Evolutionary conservation across 306 rosid genomes (phyloP), one percentile per base, ranked within the genome.

Genomic region (Cucumis cinereus): DNA sequence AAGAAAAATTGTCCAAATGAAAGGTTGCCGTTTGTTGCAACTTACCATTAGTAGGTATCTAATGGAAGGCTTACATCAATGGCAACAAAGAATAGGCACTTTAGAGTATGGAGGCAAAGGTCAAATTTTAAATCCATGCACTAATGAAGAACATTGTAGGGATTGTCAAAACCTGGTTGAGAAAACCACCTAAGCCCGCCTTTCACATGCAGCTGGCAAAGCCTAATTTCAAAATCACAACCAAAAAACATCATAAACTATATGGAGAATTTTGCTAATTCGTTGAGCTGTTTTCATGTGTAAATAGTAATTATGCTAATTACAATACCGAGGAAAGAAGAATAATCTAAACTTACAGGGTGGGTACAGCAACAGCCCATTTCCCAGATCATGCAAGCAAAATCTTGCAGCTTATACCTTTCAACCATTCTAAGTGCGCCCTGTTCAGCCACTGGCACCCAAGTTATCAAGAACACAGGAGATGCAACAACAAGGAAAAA

Each of bases 361-460:
- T 28, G 30, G 30, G 2, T 28, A 28, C 73, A 2, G n/a, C 16
- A 4, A n/a, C 71, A 64, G 47, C 19, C 14, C 38, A 23, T 23
- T 47, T 24, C 38, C 56, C 56, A 70, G 38, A 23, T 38, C 52
- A n/a, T 38, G 73, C 14, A 62, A 10, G 24, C 47, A 45, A 33
- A 17, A 35, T 63, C 71, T 35, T 20, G n/a, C 35, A 41, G 6
- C 74, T 20, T 24, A 22, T 14, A 70, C 41, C 58, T 22, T 47
- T 45, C 40, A 70, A 68, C 20, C 55, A 4, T 43, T 41, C 35
- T 22, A 20, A 41, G 40, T 8, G 40, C 26, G 40, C 26, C 40
- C 57, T 23, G 75, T 68, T 68, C 55, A 68, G 55, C 74, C 74
- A 41, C 55, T 43, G 54, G 55, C 30, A 38, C 41, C 56, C 74